phyloP scores from a whole-genome alignment of 208 protist species.

The Tritrichomonas musculus region DNA sequence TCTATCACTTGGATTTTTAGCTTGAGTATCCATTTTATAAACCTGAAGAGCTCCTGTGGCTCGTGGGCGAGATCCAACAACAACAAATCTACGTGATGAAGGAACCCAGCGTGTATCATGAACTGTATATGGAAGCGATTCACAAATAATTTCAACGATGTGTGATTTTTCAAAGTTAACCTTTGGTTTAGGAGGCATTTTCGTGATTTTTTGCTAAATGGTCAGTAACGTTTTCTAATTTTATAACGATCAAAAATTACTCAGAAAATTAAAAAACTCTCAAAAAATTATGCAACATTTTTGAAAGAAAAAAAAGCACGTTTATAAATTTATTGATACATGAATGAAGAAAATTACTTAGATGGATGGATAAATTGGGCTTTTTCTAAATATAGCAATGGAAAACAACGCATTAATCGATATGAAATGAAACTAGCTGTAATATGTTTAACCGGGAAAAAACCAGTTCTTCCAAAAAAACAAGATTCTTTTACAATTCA shows the following conservation, averaged over 20 bases:
- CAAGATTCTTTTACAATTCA: background rate
- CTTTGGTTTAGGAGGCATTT: background rate
- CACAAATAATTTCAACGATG: background rate
- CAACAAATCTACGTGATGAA: constrained; percentile 40
- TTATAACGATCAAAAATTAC: too few relatives aligned
- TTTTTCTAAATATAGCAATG: background rate
- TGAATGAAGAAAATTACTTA: background rate
- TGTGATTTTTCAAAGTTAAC: background rate
- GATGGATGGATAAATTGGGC: background rate
- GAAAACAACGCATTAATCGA: background rate
- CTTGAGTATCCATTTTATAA: constrained; percentile 39
- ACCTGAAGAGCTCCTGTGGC: constrained; percentile 47
- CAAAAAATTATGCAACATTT: too few relatives aligned
- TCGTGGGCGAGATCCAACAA: constrained; percentile 40
- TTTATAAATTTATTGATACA: too few relatives aligned
- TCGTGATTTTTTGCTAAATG: too few relatives aligned
- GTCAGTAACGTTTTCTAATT: too few relatives aligned
- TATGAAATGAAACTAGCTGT: background rate
- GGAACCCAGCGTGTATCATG: constrained; percentile 50
- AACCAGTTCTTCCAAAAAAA: background rate
- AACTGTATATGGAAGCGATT: background rate
- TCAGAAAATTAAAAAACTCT: too few relatives aligned
- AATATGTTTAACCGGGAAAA: background rate
- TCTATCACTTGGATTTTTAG: constrained; percentile 6
- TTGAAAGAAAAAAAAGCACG: too few relatives aligned